These are phyloP conservation scores for Porphyrellus cyaneotinctus DNA, from an alignment of 768 basidiomycete species.

Conservation along the genomic window DNA sequence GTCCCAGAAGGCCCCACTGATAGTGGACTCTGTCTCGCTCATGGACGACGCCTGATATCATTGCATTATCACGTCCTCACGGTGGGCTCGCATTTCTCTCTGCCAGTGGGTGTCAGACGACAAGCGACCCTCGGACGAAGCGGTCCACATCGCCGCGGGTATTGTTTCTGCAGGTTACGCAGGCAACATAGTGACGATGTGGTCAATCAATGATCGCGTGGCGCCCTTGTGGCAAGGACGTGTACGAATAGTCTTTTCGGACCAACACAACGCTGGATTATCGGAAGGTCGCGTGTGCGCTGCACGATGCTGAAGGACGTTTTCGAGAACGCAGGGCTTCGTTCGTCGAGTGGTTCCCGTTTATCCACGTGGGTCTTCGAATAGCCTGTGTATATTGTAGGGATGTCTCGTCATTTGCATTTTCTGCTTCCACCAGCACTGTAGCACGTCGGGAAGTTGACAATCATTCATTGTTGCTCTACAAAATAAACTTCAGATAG, in stretches of 20 bases:
- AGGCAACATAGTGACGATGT: slow-evolving; percentile 40
- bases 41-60: not conserved
- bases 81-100: slow-evolving; percentile 40
- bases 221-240: not conserved
- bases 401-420: not conserved
- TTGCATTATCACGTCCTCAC: slow-evolving; percentile 5
- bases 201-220: slow-evolving; percentile 31
- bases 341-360: not conserved
- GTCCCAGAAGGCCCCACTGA: not conserved
- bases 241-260: not conserved
- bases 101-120: slow-evolving; percentile 43
- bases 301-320: not conserved
- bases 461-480: no score
- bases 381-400: not conserved
- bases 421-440: not conserved
- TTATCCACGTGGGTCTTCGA: not conserved
- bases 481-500: no score
- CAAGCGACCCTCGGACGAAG: slow-evolving; percentile 35
- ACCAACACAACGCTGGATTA: slow-evolving; percentile 8
- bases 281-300: not conserved
- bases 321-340: not conserved
- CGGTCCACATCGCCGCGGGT: slow-evolving; percentile 40
- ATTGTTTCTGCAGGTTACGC: slow-evolving; percentile 31
- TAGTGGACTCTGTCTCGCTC: slow-evolving; percentile 18
- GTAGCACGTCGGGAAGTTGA: not conserved